Conservation (phyloP, 2,329 filamentous ascomycete species). For the Penicillium brasilianum region DNA sequence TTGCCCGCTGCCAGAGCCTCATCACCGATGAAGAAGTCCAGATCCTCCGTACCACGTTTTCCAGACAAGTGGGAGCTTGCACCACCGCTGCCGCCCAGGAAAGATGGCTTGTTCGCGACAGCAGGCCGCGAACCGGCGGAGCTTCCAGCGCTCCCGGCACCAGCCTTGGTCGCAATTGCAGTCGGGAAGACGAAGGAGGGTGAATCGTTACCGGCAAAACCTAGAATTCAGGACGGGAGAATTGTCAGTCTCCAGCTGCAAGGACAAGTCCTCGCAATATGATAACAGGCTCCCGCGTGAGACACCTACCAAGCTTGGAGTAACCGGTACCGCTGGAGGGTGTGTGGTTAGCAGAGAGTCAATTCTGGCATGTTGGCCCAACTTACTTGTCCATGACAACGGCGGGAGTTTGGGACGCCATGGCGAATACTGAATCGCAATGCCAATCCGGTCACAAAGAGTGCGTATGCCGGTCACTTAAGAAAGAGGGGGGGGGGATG, state of each 20-base stretch:
- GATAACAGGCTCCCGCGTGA: constrained; percentile 18
- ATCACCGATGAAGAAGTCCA: constrained; percentile 99
- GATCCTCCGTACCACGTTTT: constrained; percentile 95
- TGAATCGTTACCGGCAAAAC: constrained; percentile 98
- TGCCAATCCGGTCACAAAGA: constrained; percentile 20
- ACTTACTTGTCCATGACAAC: constrained; percentile 99
- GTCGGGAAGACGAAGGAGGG: constrained; percentile 99
- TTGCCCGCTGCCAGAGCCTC: constrained; percentile 84
- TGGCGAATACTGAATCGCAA: constrained; percentile 49
- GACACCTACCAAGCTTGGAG: constrained; percentile 87
- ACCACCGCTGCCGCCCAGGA: constrained; percentile 88
- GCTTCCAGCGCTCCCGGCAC: constrained; percentile 68
- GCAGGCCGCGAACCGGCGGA: constrained; percentile 87
- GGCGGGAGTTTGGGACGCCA: constrained; percentile 98
- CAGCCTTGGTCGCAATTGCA: constrained; percentile 92
- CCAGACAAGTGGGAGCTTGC: constrained; percentile 79
- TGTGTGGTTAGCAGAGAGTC: constrained; percentile 31
- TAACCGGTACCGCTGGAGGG: constrained; percentile 89
- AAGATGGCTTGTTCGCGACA: constrained; percentile 93
- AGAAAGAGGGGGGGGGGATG: constrained; percentile 21
- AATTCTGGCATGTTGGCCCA: constrained; percentile 19
- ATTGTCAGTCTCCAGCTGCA: constrained; percentile 42
- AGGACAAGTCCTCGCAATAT: background rate
- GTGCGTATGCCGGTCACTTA: constrained; percentile 11
- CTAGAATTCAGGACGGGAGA: constrained; percentile 52